Base-by-base conservation (phyloP, 2,329 filamentous ascomycete species). In the Ophiostoma sp. region DNA sequence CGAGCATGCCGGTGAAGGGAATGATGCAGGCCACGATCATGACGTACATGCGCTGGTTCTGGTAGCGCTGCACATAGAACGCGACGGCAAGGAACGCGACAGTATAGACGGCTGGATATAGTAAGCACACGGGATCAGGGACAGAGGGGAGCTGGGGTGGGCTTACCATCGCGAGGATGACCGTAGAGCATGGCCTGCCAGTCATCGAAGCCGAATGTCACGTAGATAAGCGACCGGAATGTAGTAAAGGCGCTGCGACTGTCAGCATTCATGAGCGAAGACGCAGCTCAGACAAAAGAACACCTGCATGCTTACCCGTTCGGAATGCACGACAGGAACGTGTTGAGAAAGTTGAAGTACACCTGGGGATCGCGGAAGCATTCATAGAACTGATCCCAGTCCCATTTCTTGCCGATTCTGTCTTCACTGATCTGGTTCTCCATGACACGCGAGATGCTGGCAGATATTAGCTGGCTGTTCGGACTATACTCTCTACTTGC, bases 331-430 rank as follows among this genome's bases (percentile, higher is more conserved):
- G 47, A 49, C 16, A 49, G 18, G 14, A 49, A 49, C 14, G 47
- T 49, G 47, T 49, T 49, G 16, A 16, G 12, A 7, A 49, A 16
- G 14, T 14, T 16, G 8, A 49, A 49, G 47, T 49, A 49, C 14
- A 49, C 47, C 47, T 49, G 47, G 47, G 47, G 47, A 7, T 49
- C 47, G 16, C 47, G 47, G 47, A 60, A 60, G n/a, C 55, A 60
- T 12, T 60, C 55, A 38, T 12, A 38, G 55, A 60, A 27, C 8
- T 60, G 55, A 5, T 60, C 55, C 55, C 55, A 60, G 8, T 60
- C 36, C 55, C 55, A 60, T 18, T 60, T 18, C 55, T 60, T 60
- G 18, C 55, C 55, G 18, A 38, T 60, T 16, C 16, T 18, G n/a
- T 60, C 55, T 11, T 60, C 18, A 5, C 55, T 18, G 36, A 38